Base-by-base conservation (phyloP, 306 rosid genomes). In the Cicer yamashitae region DNA sequence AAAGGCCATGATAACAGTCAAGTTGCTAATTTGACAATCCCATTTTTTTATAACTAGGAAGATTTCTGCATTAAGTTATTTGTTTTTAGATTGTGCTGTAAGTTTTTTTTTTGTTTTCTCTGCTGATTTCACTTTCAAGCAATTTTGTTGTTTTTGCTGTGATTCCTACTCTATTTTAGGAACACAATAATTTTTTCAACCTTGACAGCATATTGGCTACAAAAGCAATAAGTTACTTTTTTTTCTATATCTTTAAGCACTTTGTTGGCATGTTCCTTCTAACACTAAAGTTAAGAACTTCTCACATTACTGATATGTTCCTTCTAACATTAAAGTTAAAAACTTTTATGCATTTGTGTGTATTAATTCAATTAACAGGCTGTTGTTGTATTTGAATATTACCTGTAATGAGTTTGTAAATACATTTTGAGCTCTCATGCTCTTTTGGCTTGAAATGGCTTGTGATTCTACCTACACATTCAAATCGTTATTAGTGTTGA, bases 181-280 rank as follows among this genome's bases (percentile, higher is more conserved):
- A 62, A 15, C n/a, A n/a, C 94, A 48, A 78, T 91, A 82, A 81
- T 84, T 79, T 89, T 82, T 88, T 87, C 86, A 87, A 82, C 84
- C 89, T 91, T 25, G 93, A 91, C 79, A 77, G 82, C 77, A 40
- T 94, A 81, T 63, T 89, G 87, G 86, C 86, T 73, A 77, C 88
- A 45, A 96, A 91, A 77, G 96, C 34, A 25, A 25, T 94, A 83
- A 84, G 98, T 82, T 52, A 25, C 34, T 18, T 56, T 40, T 40
- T 3, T 34, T 74, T 53, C 7, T 34, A 25, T 25, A 25, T 25
- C 34, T 25, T 25, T 2, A 22, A 22, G 30, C 30, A 22, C 3
- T 22, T 22, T 22, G 30, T 22, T 25, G 34, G 34, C 2, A 2
- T 25, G 30, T 25, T 22, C 25, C 25, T 22, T 22, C 25, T 22